Percentiles rank a stretch among this genome's conserved stretches.
Conservation (phyloP, 2,329 filamentous ascomycete genomes). For the Talaromyces atroroseus region DNA sequence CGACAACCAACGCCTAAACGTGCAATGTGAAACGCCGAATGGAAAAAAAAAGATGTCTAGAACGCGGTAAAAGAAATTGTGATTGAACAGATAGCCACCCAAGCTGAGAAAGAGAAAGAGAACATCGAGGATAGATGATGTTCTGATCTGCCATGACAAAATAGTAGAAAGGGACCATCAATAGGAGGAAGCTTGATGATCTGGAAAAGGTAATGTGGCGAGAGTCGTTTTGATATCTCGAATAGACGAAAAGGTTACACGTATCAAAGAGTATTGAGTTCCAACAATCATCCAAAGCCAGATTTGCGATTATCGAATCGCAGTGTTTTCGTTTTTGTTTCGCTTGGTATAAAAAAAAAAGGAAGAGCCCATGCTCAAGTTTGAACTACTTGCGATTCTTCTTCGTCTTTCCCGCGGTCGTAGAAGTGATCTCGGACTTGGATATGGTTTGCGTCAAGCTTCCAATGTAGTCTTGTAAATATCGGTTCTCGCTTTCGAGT, state of each 20-base stretch:
- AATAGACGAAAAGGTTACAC: neutral
- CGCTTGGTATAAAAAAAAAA: neutral
- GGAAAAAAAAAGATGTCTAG: slow-evolving; percentile 5
- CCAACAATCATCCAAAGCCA: neutral
- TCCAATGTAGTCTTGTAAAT: slow-evolving; percentile 95
- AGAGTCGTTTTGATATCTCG: neutral
- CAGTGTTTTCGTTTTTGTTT: neutral
- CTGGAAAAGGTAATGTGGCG: neutral
- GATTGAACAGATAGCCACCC: slow-evolving; percentile 13
- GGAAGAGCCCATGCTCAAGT: neutral
- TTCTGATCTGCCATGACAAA: neutral
- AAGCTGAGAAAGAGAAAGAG: slow-evolving; percentile 8
- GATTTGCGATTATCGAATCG: slow-evolving; percentile 6
- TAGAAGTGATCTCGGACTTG: slow-evolving; percentile 51
- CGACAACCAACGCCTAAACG: slow-evolving; percentile 13
- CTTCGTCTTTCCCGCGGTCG: slow-evolving; percentile 49
- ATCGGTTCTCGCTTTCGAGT: slow-evolving; percentile 93
- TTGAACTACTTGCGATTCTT: slow-evolving; percentile 33
- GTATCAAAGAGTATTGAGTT: neutral
- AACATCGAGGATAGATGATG: neutral
- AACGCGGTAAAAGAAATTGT: neutral
- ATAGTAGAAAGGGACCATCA: neutral
- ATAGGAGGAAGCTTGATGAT: neutral
- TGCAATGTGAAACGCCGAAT: slow-evolving; percentile 13
- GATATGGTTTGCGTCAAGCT: slow-evolving; percentile 76